Evolutionary conservation across 2,329 filamentous ascomycete species (phyloP).

Genomic region (Penicillium sp.): DNA sequence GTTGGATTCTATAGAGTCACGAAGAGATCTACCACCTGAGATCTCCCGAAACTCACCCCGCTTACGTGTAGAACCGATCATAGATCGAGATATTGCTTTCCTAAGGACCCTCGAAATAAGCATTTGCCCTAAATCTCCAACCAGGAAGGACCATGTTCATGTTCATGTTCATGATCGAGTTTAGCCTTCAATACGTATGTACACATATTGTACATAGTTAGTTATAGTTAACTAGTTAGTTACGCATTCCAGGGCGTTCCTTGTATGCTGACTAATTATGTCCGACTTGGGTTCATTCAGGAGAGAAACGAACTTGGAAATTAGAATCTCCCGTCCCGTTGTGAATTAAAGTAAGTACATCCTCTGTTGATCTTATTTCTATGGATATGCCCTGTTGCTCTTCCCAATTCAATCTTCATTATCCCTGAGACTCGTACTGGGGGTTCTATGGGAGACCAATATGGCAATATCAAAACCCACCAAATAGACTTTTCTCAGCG

Average conservation of each 20-base stretch:
- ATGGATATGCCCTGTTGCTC: not conserved
- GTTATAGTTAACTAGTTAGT: not conserved
- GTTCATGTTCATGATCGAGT: not conserved
- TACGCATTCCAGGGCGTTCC: not conserved
- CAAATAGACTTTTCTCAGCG: not conserved
- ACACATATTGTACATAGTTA: too few species aligned
- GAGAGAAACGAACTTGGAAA: not conserved
- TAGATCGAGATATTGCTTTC: not conserved
- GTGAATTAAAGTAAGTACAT: not conserved
- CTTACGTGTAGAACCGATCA: not conserved
- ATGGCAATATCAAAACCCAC: slow-evolving; percentile 5
- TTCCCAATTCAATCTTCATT: not conserved
- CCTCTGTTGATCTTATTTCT: not conserved
- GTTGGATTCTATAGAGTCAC: not conserved
- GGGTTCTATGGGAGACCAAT: slow-evolving; percentile 1
- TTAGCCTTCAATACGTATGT: not conserved
- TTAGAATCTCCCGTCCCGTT: not conserved
- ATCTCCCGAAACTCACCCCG: not conserved
- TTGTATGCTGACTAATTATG: not conserved
- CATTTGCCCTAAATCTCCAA: not conserved
- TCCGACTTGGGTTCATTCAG: not conserved
- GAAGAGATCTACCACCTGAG: not conserved
- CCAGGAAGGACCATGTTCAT: not conserved
- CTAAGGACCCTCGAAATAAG: not conserved
- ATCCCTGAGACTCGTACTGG: not conserved